Evolutionary conservation across 169 alveolate genomes (phyloP).

Genomic region (Cryptosporidium viatorum): DNA sequence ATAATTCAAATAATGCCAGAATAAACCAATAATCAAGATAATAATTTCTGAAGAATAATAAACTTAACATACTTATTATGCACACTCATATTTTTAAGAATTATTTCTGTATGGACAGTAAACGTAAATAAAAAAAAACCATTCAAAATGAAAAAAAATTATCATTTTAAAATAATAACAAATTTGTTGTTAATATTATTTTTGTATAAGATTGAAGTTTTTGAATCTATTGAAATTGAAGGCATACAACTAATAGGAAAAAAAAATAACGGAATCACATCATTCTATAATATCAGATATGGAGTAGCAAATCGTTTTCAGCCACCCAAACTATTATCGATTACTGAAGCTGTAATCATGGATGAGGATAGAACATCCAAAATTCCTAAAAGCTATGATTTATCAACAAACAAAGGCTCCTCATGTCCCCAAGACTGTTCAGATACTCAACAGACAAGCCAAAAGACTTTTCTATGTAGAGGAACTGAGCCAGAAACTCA

Average conservation of each 20-base stretch:
- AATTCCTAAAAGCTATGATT: constrained; percentile 54
- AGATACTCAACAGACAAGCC: constrained; percentile 45
- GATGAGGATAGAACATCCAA: constrained; percentile 36
- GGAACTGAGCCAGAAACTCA: constrained; percentile 71
- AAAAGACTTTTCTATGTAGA: constrained; percentile 62
- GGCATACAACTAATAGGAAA: constrained; percentile 57
- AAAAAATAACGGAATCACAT: constrained; percentile 54
- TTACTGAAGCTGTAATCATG: constrained; percentile 67
- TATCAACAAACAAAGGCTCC: constrained; percentile 64
- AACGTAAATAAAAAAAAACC: neutral
- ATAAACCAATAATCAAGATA: neutral
- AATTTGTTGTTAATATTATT: constrained; percentile 50
- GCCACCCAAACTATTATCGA: constrained; percentile 45
- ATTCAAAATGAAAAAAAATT: neutral
- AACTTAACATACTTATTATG: neutral
- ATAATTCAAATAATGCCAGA: neutral
- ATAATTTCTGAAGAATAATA: too few relatives aligned
- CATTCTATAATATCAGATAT: constrained; percentile 53
- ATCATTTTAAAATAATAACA: constrained; percentile 6
- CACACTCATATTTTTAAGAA: neutral
- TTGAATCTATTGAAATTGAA: constrained; percentile 65
- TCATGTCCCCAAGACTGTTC: constrained; percentile 71
- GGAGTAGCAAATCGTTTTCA: constrained; percentile 65
- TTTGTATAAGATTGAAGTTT: neutral
- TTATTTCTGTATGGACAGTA: neutral